Base-by-base conservation (phyloP, 176 grass and related monocot genomes). In the Phyllostachys edulis region DNA sequence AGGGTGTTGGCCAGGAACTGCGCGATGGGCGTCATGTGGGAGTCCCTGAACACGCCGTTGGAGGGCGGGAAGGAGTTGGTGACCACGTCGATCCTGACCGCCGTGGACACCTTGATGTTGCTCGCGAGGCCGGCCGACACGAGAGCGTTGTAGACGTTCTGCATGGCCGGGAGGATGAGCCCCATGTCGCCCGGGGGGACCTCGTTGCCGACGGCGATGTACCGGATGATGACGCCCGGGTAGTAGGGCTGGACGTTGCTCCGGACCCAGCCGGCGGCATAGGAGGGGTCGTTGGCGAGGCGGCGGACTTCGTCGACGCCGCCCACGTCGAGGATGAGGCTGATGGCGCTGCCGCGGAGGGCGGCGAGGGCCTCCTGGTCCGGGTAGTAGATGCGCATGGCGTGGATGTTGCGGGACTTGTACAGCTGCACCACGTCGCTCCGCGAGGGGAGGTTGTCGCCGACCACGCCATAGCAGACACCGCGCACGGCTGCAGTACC, bases 171-270 rank as follows among this genome's bases (percentile, higher is more conserved):
- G 44, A 92, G 82, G 63, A 94, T 49, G 39, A 51, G 23, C 10
- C 63, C 66, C 29, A 63, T 62, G 50, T 32, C 47, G 18, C 1
- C 81, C 5, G 34, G 3, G 61, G 56, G 0, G 1, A 95, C 34
- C 82, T 92, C 85, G 68, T 95, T 95, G 41, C 93, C 93, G 41
- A 95, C 90, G 4, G 90, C 74, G 60, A 95, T 49, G 82, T 91
- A 89, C 10, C 21, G 39, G 66, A 90, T 84, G 79, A 64, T 0
- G 17, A 82, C 79, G 67, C 42, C 24, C 0, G 37, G 20, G 14
- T 21, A 21, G 83, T 77, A 91, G 0, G 92, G 17, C 41, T 51
- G 38, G 13, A 94, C 79, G 83, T 91, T 84, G 83, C 1, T 20
- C 24, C 14, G 78, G 29, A 94, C 86, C 89, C 92, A 91, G 7